These are phyloP conservation scores for Cladosporium sp. DNA, from an alignment of 2,329 filamentous ascomycete species.

Conservation along the genomic window DNA sequence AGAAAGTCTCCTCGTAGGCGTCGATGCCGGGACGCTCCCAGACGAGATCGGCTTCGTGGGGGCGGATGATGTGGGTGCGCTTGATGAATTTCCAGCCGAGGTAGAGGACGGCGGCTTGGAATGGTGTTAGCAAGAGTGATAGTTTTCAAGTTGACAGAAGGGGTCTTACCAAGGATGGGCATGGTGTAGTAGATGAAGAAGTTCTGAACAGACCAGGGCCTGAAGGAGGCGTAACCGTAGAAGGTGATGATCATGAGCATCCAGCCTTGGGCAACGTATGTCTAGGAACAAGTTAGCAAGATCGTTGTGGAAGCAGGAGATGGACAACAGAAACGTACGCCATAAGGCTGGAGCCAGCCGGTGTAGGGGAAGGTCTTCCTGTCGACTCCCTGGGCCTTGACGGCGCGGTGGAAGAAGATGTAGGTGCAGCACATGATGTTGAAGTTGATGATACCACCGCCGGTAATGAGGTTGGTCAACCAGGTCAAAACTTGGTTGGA, in stretches of 20 bases:
- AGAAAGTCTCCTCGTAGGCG: conserved; percentile 52
- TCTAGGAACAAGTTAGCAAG: not conserved
- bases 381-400: conserved; percentile 47
- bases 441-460: conserved; percentile 58
- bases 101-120: conserved; percentile 51
- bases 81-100: conserved; percentile 61
- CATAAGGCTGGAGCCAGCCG: conserved; percentile 54
- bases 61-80: conserved; percentile 50
- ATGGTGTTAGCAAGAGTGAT: conserved; percentile 6
- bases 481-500: conserved; percentile 31
- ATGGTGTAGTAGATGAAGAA: conserved; percentile 48
- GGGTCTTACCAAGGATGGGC: conserved; percentile 20
- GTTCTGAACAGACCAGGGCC: conserved; percentile 41
- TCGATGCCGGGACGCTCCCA: conserved; percentile 60
- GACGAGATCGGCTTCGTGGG: conserved; percentile 54
- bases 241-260: conserved; percentile 37
- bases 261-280: conserved; percentile 31
- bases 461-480: conserved; percentile 53
- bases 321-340: conserved; percentile 26
- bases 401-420: conserved; percentile 53
- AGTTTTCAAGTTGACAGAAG: not conserved
- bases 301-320: not conserved
- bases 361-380: conserved; percentile 53
- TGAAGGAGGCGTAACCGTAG: conserved; percentile 53
- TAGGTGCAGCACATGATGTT: conserved; percentile 57